These are phyloP conservation scores for Fonsecaea monophora DNA, from an alignment of 2,329 filamentous ascomycete species.

Conservation along the genomic window DNA sequence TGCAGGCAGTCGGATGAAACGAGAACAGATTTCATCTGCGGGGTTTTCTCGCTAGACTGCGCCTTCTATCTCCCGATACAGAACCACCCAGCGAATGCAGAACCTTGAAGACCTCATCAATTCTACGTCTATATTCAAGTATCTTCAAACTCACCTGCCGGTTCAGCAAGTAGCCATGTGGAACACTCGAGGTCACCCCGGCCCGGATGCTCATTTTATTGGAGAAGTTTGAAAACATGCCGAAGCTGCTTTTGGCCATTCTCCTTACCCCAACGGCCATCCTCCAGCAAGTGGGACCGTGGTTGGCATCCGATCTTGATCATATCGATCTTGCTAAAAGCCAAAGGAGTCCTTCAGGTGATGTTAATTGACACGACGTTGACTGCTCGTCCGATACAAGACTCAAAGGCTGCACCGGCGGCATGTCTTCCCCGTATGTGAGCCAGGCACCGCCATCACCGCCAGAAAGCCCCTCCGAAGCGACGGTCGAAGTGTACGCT, in stretches of 20 bases:
- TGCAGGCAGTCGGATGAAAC: background rate
- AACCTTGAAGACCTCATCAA: background rate
- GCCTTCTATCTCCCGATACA: background rate
- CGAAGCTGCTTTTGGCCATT: conserved; percentile 16
- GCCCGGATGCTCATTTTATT: conserved; percentile 8
- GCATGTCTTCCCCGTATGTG: conserved; percentile 31
- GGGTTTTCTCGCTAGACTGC: background rate
- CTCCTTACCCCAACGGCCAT: conserved; percentile 19
- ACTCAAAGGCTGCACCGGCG: conserved; percentile 15
- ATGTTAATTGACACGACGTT: conserved; percentile 10
- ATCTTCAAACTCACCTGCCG: background rate
- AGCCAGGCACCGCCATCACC: conserved; percentile 33
- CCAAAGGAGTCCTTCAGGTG: conserved; percentile 8
- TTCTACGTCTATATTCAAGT: background rate
- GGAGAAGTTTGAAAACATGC: conserved; percentile 8
- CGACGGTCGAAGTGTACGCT: conserved; percentile 47
- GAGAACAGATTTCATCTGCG: background rate
- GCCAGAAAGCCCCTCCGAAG: conserved; percentile 32
- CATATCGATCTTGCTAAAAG: conserved; percentile 19
- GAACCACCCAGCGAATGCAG: background rate
- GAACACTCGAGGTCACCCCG: background rate
- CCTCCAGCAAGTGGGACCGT: conserved; percentile 28
- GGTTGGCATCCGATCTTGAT: conserved; percentile 16
- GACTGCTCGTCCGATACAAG: background rate
- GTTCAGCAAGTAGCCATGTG: conserved; percentile 9